Evolutionary conservation across 345 rosid species (phyloP), one percentile per base, ranked within the genome.

Genomic region (Microthlaspi erraticum): DNA sequence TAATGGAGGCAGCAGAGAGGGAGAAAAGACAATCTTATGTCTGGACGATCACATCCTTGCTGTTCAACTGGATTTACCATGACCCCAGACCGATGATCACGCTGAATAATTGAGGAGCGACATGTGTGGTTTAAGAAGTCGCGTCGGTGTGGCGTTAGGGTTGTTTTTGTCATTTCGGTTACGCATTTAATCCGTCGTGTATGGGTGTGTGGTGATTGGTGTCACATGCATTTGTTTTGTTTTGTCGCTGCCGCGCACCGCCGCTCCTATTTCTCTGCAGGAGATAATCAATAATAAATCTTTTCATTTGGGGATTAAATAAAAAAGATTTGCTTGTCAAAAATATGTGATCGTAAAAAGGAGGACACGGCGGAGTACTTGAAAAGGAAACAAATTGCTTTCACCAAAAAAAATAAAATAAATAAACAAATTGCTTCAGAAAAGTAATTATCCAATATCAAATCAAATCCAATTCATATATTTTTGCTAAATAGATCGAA

Each of bases 301-400:
- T 16, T 14, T 60, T 60, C 14, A 10, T 70, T 50, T n/a, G 49
- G 57, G 4, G 14, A 20, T 6, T 0, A 10, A 5, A 19, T 33
- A 31, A 18, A 17, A 16, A 13, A 50, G 10, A 33, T 10, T 42
- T 42, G 19, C 23, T 52, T 34, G 13, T 42, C 29, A 66, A 39
- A 7, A 34, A 13, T 31, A 13, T 17, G 23, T 48, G 50, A 20
- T 72, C 33, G 17, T 45, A 37, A 44, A 64, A 36, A 46, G 41
- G 29, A 52, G 68, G 36, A 16, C 5, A 85, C 85, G 91, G 78
- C 85, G 91, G 78, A 45, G 58, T 88, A 89, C 83, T 81, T 83
- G 80, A 23, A n/a, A 68, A 68, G 14, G 29, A 58, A 20, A 59
- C 48, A 10, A 49, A 38, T 6, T 36, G 43, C 72, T 68, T 31